These are phyloP conservation scores for Psidium friedrichsthalianum DNA, from an alignment of 345 rosid genomes.

Conservation along the genomic window DNA sequence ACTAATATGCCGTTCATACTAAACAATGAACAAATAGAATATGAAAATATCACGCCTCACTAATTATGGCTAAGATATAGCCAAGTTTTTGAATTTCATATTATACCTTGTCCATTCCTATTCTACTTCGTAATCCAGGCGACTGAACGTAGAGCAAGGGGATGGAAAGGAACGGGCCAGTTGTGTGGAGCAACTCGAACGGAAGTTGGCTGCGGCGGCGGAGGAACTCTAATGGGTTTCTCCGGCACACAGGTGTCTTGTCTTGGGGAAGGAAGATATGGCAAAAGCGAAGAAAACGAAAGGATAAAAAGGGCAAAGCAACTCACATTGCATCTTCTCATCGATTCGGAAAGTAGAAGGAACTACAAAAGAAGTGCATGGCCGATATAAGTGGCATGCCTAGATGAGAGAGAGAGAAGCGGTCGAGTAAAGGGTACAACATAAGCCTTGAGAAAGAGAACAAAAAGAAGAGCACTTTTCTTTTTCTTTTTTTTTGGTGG, in stretches of 20 bases:
- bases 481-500: too few relatives aligned
- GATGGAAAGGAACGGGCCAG: too few relatives aligned
- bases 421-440: background rate
- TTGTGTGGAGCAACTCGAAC: background rate
- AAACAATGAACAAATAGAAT: background rate
- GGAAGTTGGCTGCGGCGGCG: background rate
- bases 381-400: background rate
- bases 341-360: background rate
- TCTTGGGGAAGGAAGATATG: background rate
- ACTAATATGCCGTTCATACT: background rate
- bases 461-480: too few relatives aligned
- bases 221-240: background rate
- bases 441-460: background rate
- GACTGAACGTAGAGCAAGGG: fast-evolving
- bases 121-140: fast-evolving
- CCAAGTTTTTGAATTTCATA: background rate
- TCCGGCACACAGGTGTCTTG: background rate
- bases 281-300: too few relatives aligned
- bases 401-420: background rate
- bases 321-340: background rate
- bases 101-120: background rate
- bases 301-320: background rate
- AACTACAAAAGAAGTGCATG: background rate
- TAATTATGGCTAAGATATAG: background rate
- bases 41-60: background rate